Base-by-base conservation (phyloP, 129 eudicot genomes). In the Apium graveolens region DNA sequence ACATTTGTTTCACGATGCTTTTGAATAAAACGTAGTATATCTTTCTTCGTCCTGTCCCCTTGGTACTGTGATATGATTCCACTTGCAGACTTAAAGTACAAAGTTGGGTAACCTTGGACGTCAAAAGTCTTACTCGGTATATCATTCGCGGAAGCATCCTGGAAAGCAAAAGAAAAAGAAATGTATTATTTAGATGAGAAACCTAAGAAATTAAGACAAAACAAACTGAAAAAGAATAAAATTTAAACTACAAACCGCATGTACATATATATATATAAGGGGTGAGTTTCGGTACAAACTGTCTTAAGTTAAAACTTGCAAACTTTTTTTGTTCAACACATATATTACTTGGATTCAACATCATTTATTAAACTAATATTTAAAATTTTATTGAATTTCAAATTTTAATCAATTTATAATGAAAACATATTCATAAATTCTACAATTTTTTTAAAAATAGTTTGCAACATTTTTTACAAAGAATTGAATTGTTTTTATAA, bases 121-220 rank as follows among this genome's bases (percentile, higher is more conserved):
- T 88, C 91, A 74, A 95, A 91, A 4, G 80, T 79, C 27, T 88
- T 94, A 20, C 55, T 66, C 17, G 90, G 90, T 73, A 84, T 73
- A 83, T 95, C 98, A 86, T 95, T 95, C 73, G 91, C 94, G 76
- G 96, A 87, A 49, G 96, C 96, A 83, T 95, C 98, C 98, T 95
- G 75, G 16, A 81, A 5, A 73, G 20, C n/a, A 35, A 16, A 53
- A 43, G 38, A 71, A 14, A 45, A 60, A 29, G 27, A 76, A 76
- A 73, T 46, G 6, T 48, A 63, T 9, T 24, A n/a, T 29, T 49
- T 1, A 9, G 32, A 9, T 17, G 21, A 72, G 46, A 3, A 72
- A 42, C 26, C 16, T 41, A n/a, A 72, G 17, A 2, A 6, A 75
- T 48, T 14, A 20, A 17, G n/a, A 75, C 41, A 32, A 66, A 69